These are phyloP conservation scores for Pythium graminicola DNA, from an alignment of 352 stramenopile genomes.

Conservation along the genomic window DNA sequence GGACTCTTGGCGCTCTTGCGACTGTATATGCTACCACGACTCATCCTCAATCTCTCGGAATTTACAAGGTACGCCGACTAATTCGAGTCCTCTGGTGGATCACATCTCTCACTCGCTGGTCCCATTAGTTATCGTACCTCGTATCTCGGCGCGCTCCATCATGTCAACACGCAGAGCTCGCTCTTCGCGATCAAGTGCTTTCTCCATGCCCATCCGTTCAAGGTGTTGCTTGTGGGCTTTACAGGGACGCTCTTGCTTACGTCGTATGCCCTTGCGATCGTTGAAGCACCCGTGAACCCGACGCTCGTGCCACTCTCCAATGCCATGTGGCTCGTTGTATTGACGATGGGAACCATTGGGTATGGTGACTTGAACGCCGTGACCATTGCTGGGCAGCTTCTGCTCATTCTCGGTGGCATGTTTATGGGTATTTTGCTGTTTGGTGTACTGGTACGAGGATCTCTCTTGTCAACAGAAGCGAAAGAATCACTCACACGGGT, in stretches of 20 bases:
- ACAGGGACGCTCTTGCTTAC: slow-evolving; percentile 38
- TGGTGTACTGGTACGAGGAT: slow-evolving; percentile 56
- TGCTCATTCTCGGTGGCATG: slow-evolving; percentile 65
- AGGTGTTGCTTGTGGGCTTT: slow-evolving; percentile 43
- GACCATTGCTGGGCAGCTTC: slow-evolving; percentile 46
- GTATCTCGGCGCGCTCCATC: slow-evolving; percentile 63
- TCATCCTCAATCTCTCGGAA: slow-evolving; percentile 70
- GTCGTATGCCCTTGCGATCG: slow-evolving; percentile 55
- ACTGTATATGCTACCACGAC: slow-evolving; percentile 69
- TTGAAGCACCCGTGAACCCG: slow-evolving; percentile 61
- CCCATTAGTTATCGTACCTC: slow-evolving; percentile 63
- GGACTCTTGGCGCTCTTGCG: slow-evolving; percentile 57
- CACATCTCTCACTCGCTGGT: not conserved
- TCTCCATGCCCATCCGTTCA: slow-evolving; percentile 59
- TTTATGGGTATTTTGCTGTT: slow-evolving; percentile 60
- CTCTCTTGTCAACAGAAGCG: too few species aligned
- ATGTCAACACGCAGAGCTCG: slow-evolving; percentile 68
- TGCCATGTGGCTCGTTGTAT: slow-evolving; percentile 56
- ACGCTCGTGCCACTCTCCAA: slow-evolving; percentile 51
- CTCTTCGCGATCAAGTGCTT: slow-evolving; percentile 83
- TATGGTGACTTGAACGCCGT: slow-evolving; percentile 61
- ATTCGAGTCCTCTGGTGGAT: not conserved
- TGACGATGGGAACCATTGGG: slow-evolving; percentile 73
- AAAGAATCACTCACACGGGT: too few species aligned
- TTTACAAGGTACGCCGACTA: slow-evolving; percentile 47